Base-by-base conservation (phyloP, 1,139 yeast genomes). In the Sugiyamaella sp. region DNA sequence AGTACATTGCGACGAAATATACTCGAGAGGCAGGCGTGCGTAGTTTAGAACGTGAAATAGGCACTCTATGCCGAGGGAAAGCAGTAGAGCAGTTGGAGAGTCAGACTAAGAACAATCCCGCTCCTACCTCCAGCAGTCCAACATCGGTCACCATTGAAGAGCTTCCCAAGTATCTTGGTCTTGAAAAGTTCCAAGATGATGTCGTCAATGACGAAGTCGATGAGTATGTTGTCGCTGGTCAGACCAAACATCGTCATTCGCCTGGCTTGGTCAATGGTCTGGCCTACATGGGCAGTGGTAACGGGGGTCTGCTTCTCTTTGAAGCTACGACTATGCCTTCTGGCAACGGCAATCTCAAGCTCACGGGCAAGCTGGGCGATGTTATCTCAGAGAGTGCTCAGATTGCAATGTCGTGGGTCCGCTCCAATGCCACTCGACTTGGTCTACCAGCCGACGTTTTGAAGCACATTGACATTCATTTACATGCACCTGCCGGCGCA, bases 21-120 rank as follows among this genome's bases (percentile, higher is more conserved):
- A 87, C 96, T 1, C 75, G 95, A 56, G 97, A 90, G 68, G 84
- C 96, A 0, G 97, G 97, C 1, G 96, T 90, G 3, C 78, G 97
- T 48, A 84, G 81, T 58, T 74, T 89, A 57, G 96, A 89, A 65
- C 75, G 96, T 51, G 77, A 78, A 55, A 73, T 89, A 53, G 90
- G 90, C 0, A 78, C 88, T 0, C 75, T 89, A 17, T 89, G 95
- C 64, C 77, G 96, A 48, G 84, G 80, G 60, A 89, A 89, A 65
- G 95, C 96, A 0, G 91, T 89, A 43, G 95, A 89, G 65, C 82
- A 75, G 63, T 79, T 88, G 41, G 78, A 81, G 56, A 42, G 3
- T 27, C 37, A 24, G 19, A 24, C 20, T 17, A 22, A 40, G 19
- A 14, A 71, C 14, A 44, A 52, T 5, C 32, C 46, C 2, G 25